Base-by-base conservation (phyloP, 106 monocot genomes). In the Dendrobium officinale region DNA sequence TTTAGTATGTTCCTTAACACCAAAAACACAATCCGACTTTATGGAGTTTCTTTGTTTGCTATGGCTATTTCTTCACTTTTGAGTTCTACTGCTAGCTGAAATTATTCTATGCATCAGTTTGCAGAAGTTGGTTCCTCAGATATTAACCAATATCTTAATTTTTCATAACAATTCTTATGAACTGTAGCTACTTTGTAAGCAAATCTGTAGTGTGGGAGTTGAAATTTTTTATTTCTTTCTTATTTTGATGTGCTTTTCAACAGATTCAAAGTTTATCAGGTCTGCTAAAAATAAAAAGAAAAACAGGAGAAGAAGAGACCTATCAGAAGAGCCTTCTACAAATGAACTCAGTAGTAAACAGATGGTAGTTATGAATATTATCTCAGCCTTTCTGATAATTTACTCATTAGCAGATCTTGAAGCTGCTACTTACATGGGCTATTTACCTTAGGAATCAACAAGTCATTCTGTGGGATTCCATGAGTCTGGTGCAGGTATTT, bases 211-310 rank as follows among this genome's bases (percentile, higher is more conserved):
- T 6, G 26, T 18, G 26, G 22, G 49, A 27, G 24, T 48, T 48
- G 1, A 45, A 18, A 18, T 8, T 82, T 67, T 42, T 41, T 31
- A 20, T 55, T 0, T 29, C 17, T 43, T 47, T 8, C 1, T 51
- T 1, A 51, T 51, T 51, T 51, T 58, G 15, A 61, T 64, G 44
- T 55, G 16, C 48, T 78, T 51, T 66, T 84, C 44, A 48, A 10
- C 82, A 89, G 89, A 85, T 79, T 80, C 82, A 9, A 81, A 83
- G 80, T 77, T 77, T 55, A 72, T 17, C 41, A 86, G 86, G 73
- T 24, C 82, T 58, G n/a, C 86, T 73, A 89, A 85, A 79, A 70
- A 74, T 70, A 89, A 89, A 80, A 89, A 84, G 79, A 89, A 89
- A 78, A 89, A 85, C 43, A 86, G 73, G 81, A 83, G 84, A 74